Percentiles rank a stretch among this genome's conserved stretches.
Conservation (phyloP, 2,329 filamentous ascomycete genomes). For the Aspergillus spinulosporus region DNA sequence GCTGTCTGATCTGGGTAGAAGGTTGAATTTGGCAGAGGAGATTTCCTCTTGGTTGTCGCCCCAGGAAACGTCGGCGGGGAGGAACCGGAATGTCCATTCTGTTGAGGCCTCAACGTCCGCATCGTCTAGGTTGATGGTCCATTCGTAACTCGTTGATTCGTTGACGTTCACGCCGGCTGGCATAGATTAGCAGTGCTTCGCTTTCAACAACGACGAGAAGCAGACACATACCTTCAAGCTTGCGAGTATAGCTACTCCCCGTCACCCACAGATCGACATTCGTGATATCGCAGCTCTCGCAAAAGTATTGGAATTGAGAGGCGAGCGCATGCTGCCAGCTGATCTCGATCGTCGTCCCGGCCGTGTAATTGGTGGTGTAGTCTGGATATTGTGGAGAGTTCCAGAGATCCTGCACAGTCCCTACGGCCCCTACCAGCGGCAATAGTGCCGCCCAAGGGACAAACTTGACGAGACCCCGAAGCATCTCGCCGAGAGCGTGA, state of each 20-base stretch:
- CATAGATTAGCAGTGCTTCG: not conserved
- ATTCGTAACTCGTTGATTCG: slow-evolving; percentile 5
- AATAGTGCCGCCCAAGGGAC: not conserved
- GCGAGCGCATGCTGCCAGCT: slow-evolving; percentile 9
- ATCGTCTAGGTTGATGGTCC: slow-evolving; percentile 6
- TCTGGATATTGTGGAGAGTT: slow-evolving; percentile 7
- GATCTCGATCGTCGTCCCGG: slow-evolving; percentile 2
- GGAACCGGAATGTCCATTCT: slow-evolving; percentile 13
- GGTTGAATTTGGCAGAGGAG: slow-evolving; percentile 12
- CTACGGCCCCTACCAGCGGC: not conserved
- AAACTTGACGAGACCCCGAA: not conserved
- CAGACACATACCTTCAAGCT: slow-evolving; percentile 5
- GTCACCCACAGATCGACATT: slow-evolving; percentile 14
- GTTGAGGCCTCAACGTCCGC: slow-evolving; percentile 3
- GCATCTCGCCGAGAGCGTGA: not conserved
- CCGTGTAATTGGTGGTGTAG: slow-evolving; percentile 7
- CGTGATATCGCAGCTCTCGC: slow-evolving; percentile 4
- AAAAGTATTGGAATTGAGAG: not conserved
- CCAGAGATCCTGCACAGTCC: slow-evolving; percentile 14
- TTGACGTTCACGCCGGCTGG: slow-evolving; percentile 10
- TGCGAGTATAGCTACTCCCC: slow-evolving; percentile 3
- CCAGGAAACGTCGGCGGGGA: slow-evolving; percentile 7
- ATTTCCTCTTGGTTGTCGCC: slow-evolving; percentile 11
- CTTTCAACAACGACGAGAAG: not conserved
- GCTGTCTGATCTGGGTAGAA: not conserved